These are phyloP conservation scores for Physcia stellaris DNA, from an alignment of 495 filamentous ascomycete species.

Conservation along the genomic window DNA sequence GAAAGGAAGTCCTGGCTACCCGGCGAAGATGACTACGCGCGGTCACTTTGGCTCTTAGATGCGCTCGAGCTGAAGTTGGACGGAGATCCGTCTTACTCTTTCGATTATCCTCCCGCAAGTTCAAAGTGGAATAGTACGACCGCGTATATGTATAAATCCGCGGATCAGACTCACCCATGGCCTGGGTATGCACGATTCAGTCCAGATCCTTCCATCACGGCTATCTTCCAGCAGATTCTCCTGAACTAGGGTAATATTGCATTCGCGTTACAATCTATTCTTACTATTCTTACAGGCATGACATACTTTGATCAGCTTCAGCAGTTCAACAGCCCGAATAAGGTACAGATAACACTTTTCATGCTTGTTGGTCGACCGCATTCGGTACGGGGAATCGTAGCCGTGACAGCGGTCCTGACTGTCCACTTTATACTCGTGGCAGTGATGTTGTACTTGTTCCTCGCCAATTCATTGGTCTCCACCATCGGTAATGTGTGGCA, in stretches of 20 bases:
- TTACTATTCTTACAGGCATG: slow-evolving; percentile 1
- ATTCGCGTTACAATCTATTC: not conserved
- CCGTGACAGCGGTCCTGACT: not conserved
- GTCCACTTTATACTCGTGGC: not conserved
- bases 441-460: not conserved
- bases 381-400: not conserved
- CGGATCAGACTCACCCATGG: not conserved
- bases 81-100: not conserved
- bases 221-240: not conserved
- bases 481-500: slow-evolving; percentile 1
- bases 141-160: not conserved
- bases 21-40: not conserved
- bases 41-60: not conserved
- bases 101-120: not conserved
- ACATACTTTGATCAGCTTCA: not conserved
- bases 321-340: not conserved
- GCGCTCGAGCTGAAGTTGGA: not conserved
- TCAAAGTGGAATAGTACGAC: not conserved
- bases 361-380: not conserved
- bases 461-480: not conserved
- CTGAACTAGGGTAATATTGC: not conserved
- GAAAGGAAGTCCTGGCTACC: not conserved
- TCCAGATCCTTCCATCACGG: not conserved
- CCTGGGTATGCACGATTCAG: not conserved
- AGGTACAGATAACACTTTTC: not conserved